Evolutionary conservation across 106 monocot genomes (phyloP).

Genomic region (Allium sativum): DNA sequence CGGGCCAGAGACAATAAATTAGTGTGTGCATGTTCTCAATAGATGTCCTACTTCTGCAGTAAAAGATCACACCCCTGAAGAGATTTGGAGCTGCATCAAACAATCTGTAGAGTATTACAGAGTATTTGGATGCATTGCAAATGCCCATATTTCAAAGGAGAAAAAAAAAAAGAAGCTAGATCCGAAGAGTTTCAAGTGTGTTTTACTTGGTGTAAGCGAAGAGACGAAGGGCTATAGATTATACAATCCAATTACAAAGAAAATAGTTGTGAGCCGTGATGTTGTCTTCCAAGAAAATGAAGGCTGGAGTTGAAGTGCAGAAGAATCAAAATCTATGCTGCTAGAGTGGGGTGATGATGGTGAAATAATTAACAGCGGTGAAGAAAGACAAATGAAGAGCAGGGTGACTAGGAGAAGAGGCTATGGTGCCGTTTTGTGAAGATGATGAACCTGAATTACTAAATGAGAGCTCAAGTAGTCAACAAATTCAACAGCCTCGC

Average conservation of each 20-base stretch:
- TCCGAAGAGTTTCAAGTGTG: background rate
- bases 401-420: background rate
- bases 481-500: background rate
- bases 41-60: conserved; percentile 5
- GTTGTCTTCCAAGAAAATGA: background rate
- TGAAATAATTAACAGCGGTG: background rate
- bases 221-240: background rate
- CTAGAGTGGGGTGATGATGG: background rate
- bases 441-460: background rate
- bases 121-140: conserved; percentile 6
- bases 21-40: conserved; percentile 13
- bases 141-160: conserved; percentile 4
- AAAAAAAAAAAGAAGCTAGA: background rate
- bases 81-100: conserved; percentile 9
- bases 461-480: background rate
- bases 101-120: conserved; percentile 4
- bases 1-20: conserved; percentile 12
- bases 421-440: background rate
- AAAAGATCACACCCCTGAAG: background rate
- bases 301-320: background rate
- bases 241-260: background rate
- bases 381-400: background rate
- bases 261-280: background rate
- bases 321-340: background rate
- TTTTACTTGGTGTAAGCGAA: background rate